phyloP scores from a whole-genome alignment of 257 asterid species.

The Rehmannia glutinosa region DNA sequence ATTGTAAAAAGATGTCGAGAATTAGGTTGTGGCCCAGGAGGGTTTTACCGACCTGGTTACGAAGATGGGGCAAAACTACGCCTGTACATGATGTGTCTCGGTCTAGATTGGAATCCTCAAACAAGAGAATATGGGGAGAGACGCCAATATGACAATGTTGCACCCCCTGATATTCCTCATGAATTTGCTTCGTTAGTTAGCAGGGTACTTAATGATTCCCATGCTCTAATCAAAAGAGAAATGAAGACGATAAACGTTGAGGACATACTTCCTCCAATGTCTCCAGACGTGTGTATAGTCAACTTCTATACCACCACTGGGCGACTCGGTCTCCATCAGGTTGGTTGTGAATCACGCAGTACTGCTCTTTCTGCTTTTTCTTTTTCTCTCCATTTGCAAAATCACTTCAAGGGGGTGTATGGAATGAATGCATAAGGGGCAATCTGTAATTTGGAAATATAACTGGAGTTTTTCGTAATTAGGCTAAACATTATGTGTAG shows the following conservation, averaged over 20 bases:
- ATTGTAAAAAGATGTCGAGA: constrained; percentile 47
- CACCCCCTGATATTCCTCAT: constrained; percentile 44
- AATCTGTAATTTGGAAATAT: too few relatives aligned
- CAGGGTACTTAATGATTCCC: constrained; percentile 38
- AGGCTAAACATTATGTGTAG: too few relatives aligned
- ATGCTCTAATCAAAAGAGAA: constrained; percentile 25
- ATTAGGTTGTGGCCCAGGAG: constrained; percentile 52
- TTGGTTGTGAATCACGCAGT: constrained; percentile 8
- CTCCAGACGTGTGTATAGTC: constrained; percentile 66
- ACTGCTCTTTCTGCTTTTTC: not conserved
- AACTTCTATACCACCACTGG: constrained; percentile 49
- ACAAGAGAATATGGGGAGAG: constrained; percentile 36
- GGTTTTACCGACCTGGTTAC: constrained; percentile 64
- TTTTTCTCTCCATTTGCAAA: not conserved
- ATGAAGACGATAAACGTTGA: constrained; percentile 16
- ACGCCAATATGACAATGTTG: constrained; percentile 38
- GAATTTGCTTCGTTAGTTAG: constrained; percentile 35
- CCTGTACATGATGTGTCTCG: constrained; percentile 72
- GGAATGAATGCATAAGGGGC: too few relatives aligned
- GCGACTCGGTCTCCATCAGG: constrained; percentile 78
- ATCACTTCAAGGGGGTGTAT: not conserved
- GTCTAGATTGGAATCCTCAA: constrained; percentile 68
- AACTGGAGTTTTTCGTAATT: too few relatives aligned
- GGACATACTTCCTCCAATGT: constrained; percentile 43
- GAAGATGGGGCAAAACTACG: constrained; percentile 56